phyloP scores from a whole-genome alignment of 805 yeast species.

The Tetrapisispora nanseiensis region DNA sequence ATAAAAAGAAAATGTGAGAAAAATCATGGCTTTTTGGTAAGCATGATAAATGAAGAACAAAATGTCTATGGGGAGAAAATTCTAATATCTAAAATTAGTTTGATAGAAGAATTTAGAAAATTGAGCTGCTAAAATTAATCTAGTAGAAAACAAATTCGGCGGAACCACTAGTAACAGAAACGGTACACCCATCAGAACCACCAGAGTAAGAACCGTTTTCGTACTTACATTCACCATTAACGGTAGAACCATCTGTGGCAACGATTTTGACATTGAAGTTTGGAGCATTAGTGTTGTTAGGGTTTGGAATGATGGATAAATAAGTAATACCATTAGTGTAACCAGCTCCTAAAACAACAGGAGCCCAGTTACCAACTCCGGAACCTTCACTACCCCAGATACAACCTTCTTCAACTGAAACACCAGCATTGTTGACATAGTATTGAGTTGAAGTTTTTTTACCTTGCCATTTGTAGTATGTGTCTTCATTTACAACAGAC shows the following conservation, averaged over 20 bases:
- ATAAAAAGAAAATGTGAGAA: neutral
- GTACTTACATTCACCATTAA: constrained; percentile 71
- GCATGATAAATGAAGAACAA: neutral
- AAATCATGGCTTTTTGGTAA: neutral
- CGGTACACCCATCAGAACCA: constrained; percentile 73
- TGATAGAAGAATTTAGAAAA: no score
- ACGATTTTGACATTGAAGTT: constrained; percentile 74
- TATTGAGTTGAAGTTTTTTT: constrained; percentile 85
- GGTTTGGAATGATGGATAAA: constrained; percentile 89
- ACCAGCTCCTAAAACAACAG: constrained; percentile 91
- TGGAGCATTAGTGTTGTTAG: constrained; percentile 64
- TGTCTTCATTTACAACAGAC: constrained; percentile 68
- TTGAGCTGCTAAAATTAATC: neutral
- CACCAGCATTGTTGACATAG: constrained; percentile 96
- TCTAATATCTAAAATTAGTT: no score
- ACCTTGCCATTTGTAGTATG: constrained; percentile 78
- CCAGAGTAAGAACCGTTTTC: constrained; percentile 67
- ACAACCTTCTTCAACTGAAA: constrained; percentile 82
- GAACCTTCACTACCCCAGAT: constrained; percentile 79
- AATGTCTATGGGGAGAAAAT: neutral
- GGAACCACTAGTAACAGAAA: constrained; percentile 48
- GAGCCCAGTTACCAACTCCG: constrained; percentile 96
- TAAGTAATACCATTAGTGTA: constrained; percentile 60
- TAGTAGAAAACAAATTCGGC: constrained; percentile 52
- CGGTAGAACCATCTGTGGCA: constrained; percentile 53